phyloP scores from a whole-genome alignment of 176 grass and related monocot species.

The Tuctoria greenei region DNA sequence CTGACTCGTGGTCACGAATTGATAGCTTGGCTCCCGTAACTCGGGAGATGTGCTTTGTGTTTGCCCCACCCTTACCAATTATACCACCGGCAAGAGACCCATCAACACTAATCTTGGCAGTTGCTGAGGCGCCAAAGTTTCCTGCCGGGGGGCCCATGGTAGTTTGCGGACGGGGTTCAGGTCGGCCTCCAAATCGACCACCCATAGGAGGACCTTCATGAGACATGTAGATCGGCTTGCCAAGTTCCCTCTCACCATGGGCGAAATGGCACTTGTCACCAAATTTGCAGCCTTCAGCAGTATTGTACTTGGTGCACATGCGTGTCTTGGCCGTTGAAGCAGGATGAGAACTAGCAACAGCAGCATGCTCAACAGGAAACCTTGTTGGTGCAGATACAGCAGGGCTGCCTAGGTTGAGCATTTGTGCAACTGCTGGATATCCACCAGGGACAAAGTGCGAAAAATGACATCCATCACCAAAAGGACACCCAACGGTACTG shows the following conservation, averaged over 20 bases:
- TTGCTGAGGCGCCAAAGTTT: conserved; percentile 77
- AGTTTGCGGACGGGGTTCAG: conserved; percentile 38
- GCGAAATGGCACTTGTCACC: conserved; percentile 84
- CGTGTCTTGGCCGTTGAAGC: conserved; percentile 58
- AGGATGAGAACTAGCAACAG: conserved; percentile 35
- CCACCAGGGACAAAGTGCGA: conserved; percentile 75
- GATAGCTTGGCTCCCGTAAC: conserved; percentile 76
- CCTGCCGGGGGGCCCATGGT: conserved; percentile 45
- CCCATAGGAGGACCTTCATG: conserved; percentile 55
- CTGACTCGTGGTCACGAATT: conserved; percentile 67
- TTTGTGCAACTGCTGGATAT: conserved; percentile 62
- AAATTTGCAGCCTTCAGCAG: conserved; percentile 78
- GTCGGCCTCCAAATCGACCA: conserved; percentile 43
- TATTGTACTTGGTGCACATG: conserved; percentile 92
- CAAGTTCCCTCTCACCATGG: conserved; percentile 80
- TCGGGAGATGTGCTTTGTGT: conserved; percentile 87
- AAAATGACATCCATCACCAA: conserved; percentile 86
- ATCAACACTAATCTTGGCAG: conserved; percentile 89
- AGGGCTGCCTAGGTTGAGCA: conserved; percentile 56
- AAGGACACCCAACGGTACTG: conserved; percentile 87
- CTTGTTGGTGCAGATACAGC: conserved; percentile 51
- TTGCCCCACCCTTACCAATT: conserved; percentile 88
- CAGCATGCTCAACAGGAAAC: conserved; percentile 42
- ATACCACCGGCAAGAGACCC: conserved; percentile 82
- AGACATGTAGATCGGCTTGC: conserved; percentile 41